Conservation (phyloP, 2,329 filamentous ascomycete genomes). For the Aspergillus novofumigatus region DNA sequence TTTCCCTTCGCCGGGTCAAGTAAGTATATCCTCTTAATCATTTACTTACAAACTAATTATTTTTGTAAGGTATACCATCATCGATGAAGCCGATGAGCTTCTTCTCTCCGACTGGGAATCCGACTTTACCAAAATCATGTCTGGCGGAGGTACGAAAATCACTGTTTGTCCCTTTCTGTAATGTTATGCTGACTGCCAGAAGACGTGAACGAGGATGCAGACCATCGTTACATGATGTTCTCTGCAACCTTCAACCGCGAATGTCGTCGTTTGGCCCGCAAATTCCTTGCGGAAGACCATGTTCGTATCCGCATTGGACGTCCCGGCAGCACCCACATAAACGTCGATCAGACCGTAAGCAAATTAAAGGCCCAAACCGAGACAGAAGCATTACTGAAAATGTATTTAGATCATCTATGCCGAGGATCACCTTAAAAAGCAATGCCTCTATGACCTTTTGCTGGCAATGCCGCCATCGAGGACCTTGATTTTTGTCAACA, state of each 20-base stretch:
- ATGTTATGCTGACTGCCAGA: conserved; percentile 10
- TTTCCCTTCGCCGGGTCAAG: conserved; percentile 72
- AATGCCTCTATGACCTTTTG: conserved; percentile 69
- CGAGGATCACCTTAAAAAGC: conserved; percentile 62
- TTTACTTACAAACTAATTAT: not conserved
- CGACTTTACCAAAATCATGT: conserved; percentile 70
- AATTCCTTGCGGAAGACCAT: conserved; percentile 69
- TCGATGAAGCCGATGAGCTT: conserved; percentile 96
- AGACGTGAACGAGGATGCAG: conserved; percentile 71
- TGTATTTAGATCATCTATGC: conserved; percentile 59
- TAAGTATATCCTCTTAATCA: conserved; percentile 38
- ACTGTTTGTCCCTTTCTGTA: not conserved
- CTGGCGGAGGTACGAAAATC: conserved; percentile 66
- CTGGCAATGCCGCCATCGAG: conserved; percentile 65
- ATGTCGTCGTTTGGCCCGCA: conserved; percentile 69
- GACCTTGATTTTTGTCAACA: conserved; percentile 88
- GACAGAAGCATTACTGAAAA: not conserved
- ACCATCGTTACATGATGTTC: conserved; percentile 74
- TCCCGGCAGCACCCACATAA: conserved; percentile 73
- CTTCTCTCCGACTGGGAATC: conserved; percentile 73
- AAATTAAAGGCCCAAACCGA: not conserved
- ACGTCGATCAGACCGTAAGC: conserved; percentile 68
- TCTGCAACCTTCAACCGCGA: conserved; percentile 88
- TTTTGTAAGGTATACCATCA: conserved; percentile 56
- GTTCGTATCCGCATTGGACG: conserved; percentile 83